Evolutionary conservation across 2,329 filamentous ascomycete species (phyloP).

Genomic region (Fusarium papillatum): DNA sequence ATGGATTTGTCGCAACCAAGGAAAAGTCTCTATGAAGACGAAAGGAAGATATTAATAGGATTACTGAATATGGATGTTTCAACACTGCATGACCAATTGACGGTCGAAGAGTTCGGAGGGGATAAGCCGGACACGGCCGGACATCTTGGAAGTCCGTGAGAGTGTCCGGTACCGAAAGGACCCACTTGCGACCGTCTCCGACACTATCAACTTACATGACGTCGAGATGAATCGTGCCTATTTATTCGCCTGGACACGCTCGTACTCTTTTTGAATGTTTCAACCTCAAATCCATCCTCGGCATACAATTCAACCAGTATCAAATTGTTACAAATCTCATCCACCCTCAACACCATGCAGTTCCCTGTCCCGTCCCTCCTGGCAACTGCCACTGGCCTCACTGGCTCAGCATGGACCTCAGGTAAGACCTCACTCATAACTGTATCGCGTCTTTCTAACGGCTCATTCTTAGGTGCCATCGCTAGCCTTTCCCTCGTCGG

Average conservation of each 20-base stretch:
- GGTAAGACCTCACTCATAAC: conserved; percentile 38
- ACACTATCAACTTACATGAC: conserved; percentile 7
- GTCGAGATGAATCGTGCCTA: conserved; percentile 3
- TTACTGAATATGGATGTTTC: neutral
- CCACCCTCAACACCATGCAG: conserved; percentile 24
- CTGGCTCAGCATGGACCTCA: conserved; percentile 54
- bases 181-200: conserved; percentile 23
- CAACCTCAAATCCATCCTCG: neutral
- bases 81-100: neutral
- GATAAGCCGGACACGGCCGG: conserved; percentile 22
- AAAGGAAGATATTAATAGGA: neutral
- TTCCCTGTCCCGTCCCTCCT: conserved; percentile 47
- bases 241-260: neutral
- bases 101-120: neutral
- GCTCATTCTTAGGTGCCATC: conserved; percentile 48
- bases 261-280: neutral
- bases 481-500: conserved; percentile 52
- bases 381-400: conserved; percentile 53
- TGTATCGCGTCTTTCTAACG: neutral
- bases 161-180: conserved; percentile 32
- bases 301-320: neutral
- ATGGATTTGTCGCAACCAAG: conserved; percentile 41
- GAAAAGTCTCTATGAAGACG: conserved; percentile 2
- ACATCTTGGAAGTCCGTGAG: conserved; percentile 38
- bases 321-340: neutral